These are phyloP conservation scores for Sphenostylis stenocarpa DNA, from an alignment of 306 rosid genomes.

Conservation along the genomic window DNA sequence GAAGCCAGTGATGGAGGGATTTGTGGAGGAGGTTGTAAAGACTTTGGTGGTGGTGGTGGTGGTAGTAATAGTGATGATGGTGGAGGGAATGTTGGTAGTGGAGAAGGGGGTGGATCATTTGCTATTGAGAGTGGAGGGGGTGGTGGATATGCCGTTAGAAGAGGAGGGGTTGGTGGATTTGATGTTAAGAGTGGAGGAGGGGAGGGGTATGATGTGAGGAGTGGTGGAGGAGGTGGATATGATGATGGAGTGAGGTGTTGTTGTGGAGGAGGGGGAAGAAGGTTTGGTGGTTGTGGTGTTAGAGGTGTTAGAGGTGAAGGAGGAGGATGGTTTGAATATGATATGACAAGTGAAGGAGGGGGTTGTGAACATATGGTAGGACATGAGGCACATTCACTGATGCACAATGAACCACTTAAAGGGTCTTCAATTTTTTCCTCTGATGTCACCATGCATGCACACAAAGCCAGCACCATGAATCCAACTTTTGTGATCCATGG, in stretches of 20 bases:
- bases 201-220: background rate
- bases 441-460: constrained; percentile 26
- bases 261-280: background rate
- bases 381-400: constrained; percentile 75
- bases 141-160: constrained; percentile 9
- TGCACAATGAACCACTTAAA: constrained; percentile 48
- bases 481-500: constrained; percentile 38
- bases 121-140: constrained; percentile 22
- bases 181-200: constrained; percentile 24
- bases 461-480: constrained; percentile 42
- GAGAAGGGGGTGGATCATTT: constrained; percentile 25
- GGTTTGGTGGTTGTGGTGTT: background rate
- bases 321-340: constrained; percentile 34
- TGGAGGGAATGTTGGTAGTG: constrained; percentile 35
- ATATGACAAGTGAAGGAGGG: constrained; percentile 43
- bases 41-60: constrained; percentile 18
- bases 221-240: constrained; percentile 7
- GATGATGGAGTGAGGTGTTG: background rate
- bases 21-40: constrained; percentile 32
- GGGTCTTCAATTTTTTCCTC: constrained; percentile 40
- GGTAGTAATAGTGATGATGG: background rate
- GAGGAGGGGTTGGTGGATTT: constrained; percentile 28
- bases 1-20: constrained; percentile 38
- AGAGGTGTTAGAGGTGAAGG: constrained; percentile 12
- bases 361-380: constrained; percentile 78